A percentile compares a stretch with the other conserved stretches of the same genome.
Conservation (phyloP, 202 grass and related monocot species). For the Panicum hallii region DNA sequence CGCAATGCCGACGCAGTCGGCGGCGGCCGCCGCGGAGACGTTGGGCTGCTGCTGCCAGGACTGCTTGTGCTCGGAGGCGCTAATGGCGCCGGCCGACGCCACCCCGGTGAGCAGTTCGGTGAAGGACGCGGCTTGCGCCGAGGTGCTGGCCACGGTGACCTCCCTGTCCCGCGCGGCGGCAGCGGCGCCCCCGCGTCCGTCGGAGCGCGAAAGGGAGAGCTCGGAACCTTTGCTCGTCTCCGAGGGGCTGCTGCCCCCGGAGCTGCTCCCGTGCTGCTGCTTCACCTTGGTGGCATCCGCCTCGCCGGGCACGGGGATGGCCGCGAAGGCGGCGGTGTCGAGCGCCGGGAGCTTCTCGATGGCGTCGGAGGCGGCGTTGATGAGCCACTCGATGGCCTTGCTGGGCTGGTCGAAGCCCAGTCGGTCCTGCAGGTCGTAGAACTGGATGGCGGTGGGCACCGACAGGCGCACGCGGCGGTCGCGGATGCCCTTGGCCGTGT, state of each 20-base stretch:
- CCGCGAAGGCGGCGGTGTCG: slow-evolving; percentile 51
- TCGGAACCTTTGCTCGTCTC: slow-evolving; percentile 87
- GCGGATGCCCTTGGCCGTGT: slow-evolving; percentile 88
- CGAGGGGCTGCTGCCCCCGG: slow-evolving; percentile 69
- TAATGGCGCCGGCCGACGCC: slow-evolving; percentile 31
- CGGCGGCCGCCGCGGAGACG: slow-evolving; percentile 21
- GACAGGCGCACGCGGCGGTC: slow-evolving; percentile 93
- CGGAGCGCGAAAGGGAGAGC: slow-evolving; percentile 74
- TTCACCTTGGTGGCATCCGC: slow-evolving; percentile 32
- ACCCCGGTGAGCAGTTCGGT: slow-evolving; percentile 72
- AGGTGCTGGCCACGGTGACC: slow-evolving; percentile 56
- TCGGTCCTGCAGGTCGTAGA: slow-evolving; percentile 98
- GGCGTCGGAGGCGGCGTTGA: slow-evolving; percentile 72
- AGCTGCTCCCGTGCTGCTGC: slow-evolving; percentile 53
- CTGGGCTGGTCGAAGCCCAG: slow-evolving; percentile 95
- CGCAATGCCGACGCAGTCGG: slow-evolving; percentile 57
- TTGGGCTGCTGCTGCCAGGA: slow-evolving; percentile 31
- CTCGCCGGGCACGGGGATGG: neutral
- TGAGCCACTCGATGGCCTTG: slow-evolving; percentile 98
- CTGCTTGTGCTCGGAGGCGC: slow-evolving; percentile 31
- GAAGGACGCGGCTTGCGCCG: slow-evolving; percentile 59
- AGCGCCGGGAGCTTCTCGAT: slow-evolving; percentile 82
- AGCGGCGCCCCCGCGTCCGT: slow-evolving; percentile 43
- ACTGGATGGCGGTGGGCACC: slow-evolving; percentile 93
- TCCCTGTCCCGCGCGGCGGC: slow-evolving; percentile 54